Base-by-base conservation (phyloP, 106 monocot species). In the Dendrobium huoshanense region DNA sequence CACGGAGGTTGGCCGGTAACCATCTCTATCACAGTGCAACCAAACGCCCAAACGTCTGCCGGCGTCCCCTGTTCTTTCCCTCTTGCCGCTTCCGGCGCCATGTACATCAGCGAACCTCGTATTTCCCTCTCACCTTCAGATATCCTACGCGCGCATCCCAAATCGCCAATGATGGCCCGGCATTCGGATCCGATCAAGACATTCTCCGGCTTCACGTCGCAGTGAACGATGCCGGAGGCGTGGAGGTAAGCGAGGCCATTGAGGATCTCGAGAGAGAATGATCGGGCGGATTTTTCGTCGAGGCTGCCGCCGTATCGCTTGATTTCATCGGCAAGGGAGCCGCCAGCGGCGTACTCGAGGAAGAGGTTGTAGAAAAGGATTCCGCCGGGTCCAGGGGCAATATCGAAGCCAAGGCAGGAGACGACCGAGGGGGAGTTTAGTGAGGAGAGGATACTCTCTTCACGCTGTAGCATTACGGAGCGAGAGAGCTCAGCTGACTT, bases 11-110 rank as follows among this genome's bases (percentile, higher is more conserved):
- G 61, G 0, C 88, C 89, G 19, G 88, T 88, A 37, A 84, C 81
- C 94, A 91, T 94, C 85, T 94, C 94, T 9, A 89, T 75, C 37
- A 86, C 55, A 6, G 83, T 81, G 86, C 91, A 94, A 7, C 91
- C 91, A 9, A 91, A 80, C 1, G 94, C 87, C 94, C 94, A 94
- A 15, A 91, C 80, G 68, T 94, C 94, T n/a, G 91, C 89, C 54
- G 79, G 54, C 72, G 78, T 55, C 16, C 89, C 89, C 78, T 88
- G 88, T 17, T 81, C 85, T 75, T 91, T 89, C 59, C 91, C 88
- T n/a, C 89, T 80, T 20, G 79, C 87, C 75, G 82, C 89, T 87
- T 94, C 94, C 72, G 94, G 94, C 78, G 94, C 85, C 89, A 90
- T 88, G 89, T 75, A 94, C 87, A 86, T 61, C 56, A 89, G 91